phyloP scores from a whole-genome alignment of 306 rosid genomes.

The Pyrus pyrifolia region DNA sequence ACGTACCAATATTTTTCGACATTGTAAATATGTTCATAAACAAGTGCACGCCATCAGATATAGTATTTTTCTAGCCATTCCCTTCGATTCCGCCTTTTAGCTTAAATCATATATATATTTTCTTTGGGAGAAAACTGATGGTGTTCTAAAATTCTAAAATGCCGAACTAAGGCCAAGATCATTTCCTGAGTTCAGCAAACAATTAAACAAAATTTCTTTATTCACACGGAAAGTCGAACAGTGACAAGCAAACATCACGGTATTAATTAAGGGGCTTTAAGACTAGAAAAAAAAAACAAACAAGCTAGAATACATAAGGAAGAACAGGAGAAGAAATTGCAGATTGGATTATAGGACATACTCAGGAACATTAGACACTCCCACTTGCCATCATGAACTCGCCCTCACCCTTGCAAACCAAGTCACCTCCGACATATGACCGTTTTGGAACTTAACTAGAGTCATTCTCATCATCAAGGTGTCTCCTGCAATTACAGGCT shows the following conservation, averaged over 20 bases:
- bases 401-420: conserved; percentile 63
- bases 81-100: background rate
- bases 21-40: too few species aligned
- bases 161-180: background rate
- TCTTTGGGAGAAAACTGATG: background rate
- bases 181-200: background rate
- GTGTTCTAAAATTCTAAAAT: background rate
- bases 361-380: conserved; percentile 18
- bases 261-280: background rate
- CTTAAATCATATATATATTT: background rate
- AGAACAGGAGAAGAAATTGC: background rate
- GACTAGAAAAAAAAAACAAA: background rate
- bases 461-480: conserved; percentile 93
- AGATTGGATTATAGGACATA: background rate
- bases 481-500: conserved; percentile 89
- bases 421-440: conserved; percentile 60
- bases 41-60: too few species aligned
- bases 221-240: background rate
- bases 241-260: background rate
- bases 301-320: background rate
- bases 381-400: conserved; percentile 82
- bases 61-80: background rate
- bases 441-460: conserved; percentile 69
- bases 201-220: background rate
- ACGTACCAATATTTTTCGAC: too few species aligned